These are phyloP conservation scores for Clitopilus passeckerianus DNA, from an alignment of 768 basidiomycete genomes.

Conservation along the genomic window DNA sequence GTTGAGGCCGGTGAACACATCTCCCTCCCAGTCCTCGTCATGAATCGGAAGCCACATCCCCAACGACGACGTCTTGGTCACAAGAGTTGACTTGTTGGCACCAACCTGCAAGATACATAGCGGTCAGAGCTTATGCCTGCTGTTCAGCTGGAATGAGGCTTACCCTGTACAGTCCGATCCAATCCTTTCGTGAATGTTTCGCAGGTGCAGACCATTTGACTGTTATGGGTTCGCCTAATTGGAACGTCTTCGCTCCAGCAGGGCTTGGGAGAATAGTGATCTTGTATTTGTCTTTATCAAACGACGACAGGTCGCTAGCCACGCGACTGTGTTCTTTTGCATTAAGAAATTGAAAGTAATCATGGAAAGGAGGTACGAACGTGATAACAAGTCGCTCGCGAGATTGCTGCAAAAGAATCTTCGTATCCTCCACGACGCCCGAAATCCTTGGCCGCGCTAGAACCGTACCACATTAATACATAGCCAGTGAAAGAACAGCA, in stretches of 20 bases:
- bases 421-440: conserved; percentile 92
- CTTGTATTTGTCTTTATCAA: conserved; percentile 78
- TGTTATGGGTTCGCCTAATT: conserved; percentile 86
- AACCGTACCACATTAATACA: conserved; percentile 7
- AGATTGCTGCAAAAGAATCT: conserved; percentile 84
- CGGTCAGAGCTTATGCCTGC: neutral
- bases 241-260: conserved; percentile 58
- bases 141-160: neutral
- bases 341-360: conserved; percentile 1
- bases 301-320: conserved; percentile 73
- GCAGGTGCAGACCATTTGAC: conserved; percentile 85
- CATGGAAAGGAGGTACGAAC: conserved; percentile 38
- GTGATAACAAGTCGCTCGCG: conserved; percentile 89
- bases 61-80: conserved; percentile 80
- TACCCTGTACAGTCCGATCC: conserved; percentile 92
- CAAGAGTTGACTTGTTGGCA: conserved; percentile 76
- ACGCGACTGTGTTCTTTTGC: conserved; percentile 54
- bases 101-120: conserved; percentile 51
- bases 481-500: neutral
- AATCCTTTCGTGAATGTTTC: conserved; percentile 86
- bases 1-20: conserved; percentile 53
- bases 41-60: conserved; percentile 95
- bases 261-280: conserved; percentile 52
- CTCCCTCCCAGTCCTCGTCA: conserved; percentile 91
- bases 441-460: conserved; percentile 84